phyloP scores from a whole-genome alignment of 176 grass and related monocot species.

The Musa troglodytarum region DNA sequence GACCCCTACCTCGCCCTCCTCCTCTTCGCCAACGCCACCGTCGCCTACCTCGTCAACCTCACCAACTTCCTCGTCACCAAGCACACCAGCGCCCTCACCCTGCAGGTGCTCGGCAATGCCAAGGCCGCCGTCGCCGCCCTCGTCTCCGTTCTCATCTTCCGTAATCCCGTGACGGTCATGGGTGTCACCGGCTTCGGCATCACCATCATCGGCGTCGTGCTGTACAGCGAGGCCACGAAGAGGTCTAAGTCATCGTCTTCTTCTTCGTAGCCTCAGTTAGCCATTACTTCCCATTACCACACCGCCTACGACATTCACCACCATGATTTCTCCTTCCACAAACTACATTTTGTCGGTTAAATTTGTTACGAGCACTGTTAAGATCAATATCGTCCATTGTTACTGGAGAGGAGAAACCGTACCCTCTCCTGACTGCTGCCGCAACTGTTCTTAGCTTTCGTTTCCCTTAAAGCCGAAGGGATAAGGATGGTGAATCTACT shows the following conservation, averaged over 20 bases:
- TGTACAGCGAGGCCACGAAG: constrained; percentile 13
- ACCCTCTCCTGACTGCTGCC: background rate
- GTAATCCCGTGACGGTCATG: constrained; percentile 15
- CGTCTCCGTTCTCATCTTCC: constrained; percentile 16
- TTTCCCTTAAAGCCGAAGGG: background rate
- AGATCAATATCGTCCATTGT: background rate
- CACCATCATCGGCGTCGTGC: constrained; percentile 7
- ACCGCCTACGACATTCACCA: background rate
- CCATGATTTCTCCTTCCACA: too few species aligned
- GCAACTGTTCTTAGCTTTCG: background rate
- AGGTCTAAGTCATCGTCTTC: constrained; percentile 8
- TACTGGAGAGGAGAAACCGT: background rate
- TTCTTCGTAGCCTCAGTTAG: background rate
- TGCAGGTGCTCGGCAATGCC: constrained; percentile 16
- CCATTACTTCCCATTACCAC: background rate
- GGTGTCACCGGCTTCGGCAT: constrained; percentile 12
- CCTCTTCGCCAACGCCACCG: constrained; percentile 15
- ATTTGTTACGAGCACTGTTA: background rate
- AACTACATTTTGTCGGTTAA: background rate
- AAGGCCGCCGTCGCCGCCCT: constrained; percentile 18
- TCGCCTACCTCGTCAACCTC: constrained; percentile 20
- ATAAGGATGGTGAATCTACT: constrained; percentile 3
- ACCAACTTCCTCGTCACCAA: constrained; percentile 19
- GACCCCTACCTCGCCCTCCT: constrained; percentile 11
- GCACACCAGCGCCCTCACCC: constrained; percentile 15